These are phyloP conservation scores for Pleurotus tuoliensis DNA, from an alignment of 768 basidiomycete genomes.

Conservation along the genomic window DNA sequence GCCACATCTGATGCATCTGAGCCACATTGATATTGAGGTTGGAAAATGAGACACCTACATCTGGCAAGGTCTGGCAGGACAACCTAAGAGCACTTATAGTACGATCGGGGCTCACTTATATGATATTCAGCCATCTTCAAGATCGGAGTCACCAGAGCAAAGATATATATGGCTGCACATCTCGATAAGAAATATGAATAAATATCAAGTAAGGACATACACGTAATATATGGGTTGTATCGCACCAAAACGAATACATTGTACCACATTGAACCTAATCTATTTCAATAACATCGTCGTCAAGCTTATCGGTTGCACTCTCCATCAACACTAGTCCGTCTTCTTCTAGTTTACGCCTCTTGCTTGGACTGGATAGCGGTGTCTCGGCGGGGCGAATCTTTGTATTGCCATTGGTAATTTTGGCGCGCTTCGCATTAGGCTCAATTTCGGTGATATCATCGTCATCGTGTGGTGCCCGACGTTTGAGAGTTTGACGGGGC, in stretches of 20 bases:
- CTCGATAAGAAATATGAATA: background rate
- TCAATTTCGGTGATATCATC: constrained; percentile 52
- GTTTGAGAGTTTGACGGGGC: constrained; percentile 46
- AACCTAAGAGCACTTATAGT: too few species aligned
- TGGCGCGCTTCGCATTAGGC: constrained; percentile 54
- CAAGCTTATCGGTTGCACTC: constrained; percentile 45
- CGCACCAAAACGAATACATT: background rate
- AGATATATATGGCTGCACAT: background rate
- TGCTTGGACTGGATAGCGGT: constrained; percentile 49
- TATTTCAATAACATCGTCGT: constrained; percentile 56
- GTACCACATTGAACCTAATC: constrained; percentile 26
- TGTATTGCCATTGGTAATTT: constrained; percentile 22
- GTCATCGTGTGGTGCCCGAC: constrained; percentile 48
- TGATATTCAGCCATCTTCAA: too few species aligned
- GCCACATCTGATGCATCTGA: too few species aligned
- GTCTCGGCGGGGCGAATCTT: constrained; percentile 16
- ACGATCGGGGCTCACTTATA: too few species aligned
- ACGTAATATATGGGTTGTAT: background rate
- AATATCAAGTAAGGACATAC: background rate
- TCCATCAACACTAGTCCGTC: constrained; percentile 74
- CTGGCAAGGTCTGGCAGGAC: too few species aligned
- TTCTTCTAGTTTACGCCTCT: constrained; percentile 63
- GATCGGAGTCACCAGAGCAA: too few species aligned
- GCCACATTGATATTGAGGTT: too few species aligned
- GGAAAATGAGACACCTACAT: too few species aligned